Conservation (phyloP, 805 yeast species). For the Nakazawaea sp. region DNA sequence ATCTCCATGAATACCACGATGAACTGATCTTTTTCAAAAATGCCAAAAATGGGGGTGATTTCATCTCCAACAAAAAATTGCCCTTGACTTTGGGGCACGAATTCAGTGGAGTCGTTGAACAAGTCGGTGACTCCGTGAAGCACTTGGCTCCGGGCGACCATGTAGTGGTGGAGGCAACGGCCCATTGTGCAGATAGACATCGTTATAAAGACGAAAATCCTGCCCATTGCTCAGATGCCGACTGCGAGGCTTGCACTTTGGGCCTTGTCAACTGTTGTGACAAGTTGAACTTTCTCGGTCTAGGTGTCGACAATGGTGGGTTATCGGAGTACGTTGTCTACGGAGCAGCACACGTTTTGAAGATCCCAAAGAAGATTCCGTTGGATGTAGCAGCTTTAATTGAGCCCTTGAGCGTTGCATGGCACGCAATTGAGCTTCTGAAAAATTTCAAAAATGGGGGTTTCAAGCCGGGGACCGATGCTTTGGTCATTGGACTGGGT, state of each 20-base stretch:
- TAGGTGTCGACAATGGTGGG: constrained; percentile 45
- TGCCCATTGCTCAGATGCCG: constrained; percentile 14
- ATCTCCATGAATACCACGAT: constrained; percentile 47
- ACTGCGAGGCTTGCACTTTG: constrained; percentile 35
- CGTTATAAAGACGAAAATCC: constrained; percentile 15
- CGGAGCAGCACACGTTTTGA: constrained; percentile 26
- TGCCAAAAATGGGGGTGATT: constrained; percentile 8
- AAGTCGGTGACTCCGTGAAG: constrained; percentile 39
- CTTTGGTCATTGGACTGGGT: constrained; percentile 54
- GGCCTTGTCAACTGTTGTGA: constrained; percentile 41
- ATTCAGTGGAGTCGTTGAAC: constrained; percentile 36
- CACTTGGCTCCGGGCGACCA: constrained; percentile 43
- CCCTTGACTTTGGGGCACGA: constrained; percentile 50
- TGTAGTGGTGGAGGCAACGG: constrained; percentile 58
- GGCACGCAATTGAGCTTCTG: constrained; percentile 38
- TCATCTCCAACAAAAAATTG: constrained; percentile 9
- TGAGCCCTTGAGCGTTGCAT: constrained; percentile 54
- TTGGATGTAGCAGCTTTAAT: constrained; percentile 39
- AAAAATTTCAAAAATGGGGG: constrained; percentile 12
- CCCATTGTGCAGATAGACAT: constrained; percentile 32
- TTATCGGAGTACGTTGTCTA: constrained; percentile 33
- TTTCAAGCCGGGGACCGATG: constrained; percentile 35
- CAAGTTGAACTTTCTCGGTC: constrained; percentile 36
- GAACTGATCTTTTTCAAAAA: constrained; percentile 54
- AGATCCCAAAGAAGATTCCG: constrained; percentile 23